These are phyloP conservation scores for Linum lewisii DNA, from an alignment of 345 rosid genomes.

Conservation along the genomic window DNA sequence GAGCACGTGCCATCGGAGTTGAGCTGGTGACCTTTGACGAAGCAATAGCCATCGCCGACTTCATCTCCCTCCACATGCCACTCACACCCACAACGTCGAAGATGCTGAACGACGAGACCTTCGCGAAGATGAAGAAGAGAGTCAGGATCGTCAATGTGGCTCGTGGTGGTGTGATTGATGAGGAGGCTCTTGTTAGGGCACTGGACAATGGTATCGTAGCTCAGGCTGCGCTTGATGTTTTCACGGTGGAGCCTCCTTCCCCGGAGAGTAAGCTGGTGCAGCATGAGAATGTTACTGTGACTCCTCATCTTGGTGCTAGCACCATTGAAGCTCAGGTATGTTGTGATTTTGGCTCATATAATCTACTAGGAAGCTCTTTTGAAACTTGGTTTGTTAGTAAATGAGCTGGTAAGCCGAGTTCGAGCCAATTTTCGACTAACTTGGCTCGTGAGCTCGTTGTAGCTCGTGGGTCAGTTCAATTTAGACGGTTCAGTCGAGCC, in stretches of 20 bases:
- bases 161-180: constrained; percentile 22
- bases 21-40: constrained; percentile 17
- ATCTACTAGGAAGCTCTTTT: background rate
- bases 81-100: constrained; percentile 20
- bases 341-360: background rate
- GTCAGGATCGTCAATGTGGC: constrained; percentile 23
- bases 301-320: constrained; percentile 27
- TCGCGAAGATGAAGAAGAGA: constrained; percentile 20
- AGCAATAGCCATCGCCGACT: constrained; percentile 18
- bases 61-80: constrained; percentile 21
- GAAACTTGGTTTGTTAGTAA: too few relatives aligned
- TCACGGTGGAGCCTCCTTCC: constrained; percentile 19
- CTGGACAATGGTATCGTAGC: constrained; percentile 19
- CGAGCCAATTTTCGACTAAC: too few relatives aligned
- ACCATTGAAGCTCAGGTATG: constrained; percentile 19
- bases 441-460: too few relatives aligned
- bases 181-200: constrained; percentile 23
- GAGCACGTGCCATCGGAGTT: constrained; percentile 19
- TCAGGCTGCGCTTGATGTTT: constrained; percentile 25
- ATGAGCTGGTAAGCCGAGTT: too few relatives aligned
- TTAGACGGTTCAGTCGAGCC: too few relatives aligned
- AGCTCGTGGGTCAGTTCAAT: too few relatives aligned
- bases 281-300: constrained; percentile 21
- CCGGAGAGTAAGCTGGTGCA: constrained; percentile 19
- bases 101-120: constrained; percentile 19